phyloP scores from a whole-genome alignment of 1,284 basidiomycete genomes.

The Trichosporon ovoides region DNA sequence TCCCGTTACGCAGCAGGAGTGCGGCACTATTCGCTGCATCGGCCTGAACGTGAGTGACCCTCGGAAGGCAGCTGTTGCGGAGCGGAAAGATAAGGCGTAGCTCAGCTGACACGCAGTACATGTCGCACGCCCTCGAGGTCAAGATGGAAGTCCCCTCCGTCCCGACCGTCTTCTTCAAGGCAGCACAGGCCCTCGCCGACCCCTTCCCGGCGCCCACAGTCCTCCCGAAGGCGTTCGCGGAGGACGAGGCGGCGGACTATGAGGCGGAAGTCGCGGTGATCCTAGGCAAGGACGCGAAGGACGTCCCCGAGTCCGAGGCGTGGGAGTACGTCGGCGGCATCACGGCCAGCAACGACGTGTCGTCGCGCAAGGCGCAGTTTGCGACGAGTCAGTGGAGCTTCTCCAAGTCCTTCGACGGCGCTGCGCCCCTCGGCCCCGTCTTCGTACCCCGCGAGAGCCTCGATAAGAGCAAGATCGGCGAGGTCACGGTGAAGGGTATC shows the following conservation, averaged over 20 bases:
- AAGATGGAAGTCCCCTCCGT: slow-evolving; percentile 32
- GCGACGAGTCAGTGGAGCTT: slow-evolving; percentile 45
- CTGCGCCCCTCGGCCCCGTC: slow-evolving; percentile 50
- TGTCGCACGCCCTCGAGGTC: slow-evolving; percentile 46
- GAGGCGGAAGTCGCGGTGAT: slow-evolving; percentile 83
- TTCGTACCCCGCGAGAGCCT: slow-evolving; percentile 35
- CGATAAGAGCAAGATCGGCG: slow-evolving; percentile 14
- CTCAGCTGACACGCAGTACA: slow-evolving; percentile 34
- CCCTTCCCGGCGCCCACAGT: slow-evolving; percentile 37
- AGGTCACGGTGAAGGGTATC: slow-evolving; percentile 37
- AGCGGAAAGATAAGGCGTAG: not conserved
- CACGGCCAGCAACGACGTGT: slow-evolving; percentile 50
- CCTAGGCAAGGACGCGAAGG: slow-evolving; percentile 71
- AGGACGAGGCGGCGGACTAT: slow-evolving; percentile 74
- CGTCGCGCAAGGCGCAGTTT: slow-evolving; percentile 39
- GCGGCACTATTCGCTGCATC: slow-evolving; percentile 45
- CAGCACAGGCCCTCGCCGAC: slow-evolving; percentile 34
- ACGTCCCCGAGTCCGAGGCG: slow-evolving; percentile 71
- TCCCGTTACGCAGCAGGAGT: slow-evolving; percentile 37
- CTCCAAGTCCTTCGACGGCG: slow-evolving; percentile 48
- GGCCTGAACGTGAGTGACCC: slow-evolving; percentile 40
- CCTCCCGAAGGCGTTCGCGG: slow-evolving; percentile 50
- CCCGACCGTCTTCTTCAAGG: slow-evolving; percentile 44
- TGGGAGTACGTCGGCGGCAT: slow-evolving; percentile 70
- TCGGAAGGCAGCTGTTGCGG: not conserved